Evolutionary conservation across 1,284 basidiomycete genomes (phyloP), one percentile per base, ranked within the genome.

Genomic region (Apiotrichum laibachii): DNA sequence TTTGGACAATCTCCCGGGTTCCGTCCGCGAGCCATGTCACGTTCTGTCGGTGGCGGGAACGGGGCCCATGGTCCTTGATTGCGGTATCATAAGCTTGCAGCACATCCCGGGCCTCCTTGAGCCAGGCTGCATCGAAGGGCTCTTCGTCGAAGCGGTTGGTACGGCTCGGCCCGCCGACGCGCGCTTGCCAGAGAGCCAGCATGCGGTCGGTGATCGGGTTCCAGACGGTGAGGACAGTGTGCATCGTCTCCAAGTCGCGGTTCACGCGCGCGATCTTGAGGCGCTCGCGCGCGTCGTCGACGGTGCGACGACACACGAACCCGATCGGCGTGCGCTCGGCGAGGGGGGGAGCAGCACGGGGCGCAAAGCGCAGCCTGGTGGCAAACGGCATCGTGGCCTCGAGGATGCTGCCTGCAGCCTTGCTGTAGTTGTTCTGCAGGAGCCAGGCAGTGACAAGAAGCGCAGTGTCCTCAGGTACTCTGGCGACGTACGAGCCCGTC

Each of bases 401-500:
- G 35, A 54, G 34, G 9, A 61, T 33, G 1, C 50, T 35, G 9
- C 50, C 33, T 1, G 59, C 55, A 6, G 42, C 48, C 2, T 39
- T 39, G 31, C 12, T 21, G 49, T 59, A 45, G 9, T 45, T 50
- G 10, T 13, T 22, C 18, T 49, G 49, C n/a, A 55, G 18, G 12
- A 55, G 50, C 50, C 54, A 59, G 11, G 58, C 58, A 2, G 52
- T 31, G 7, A 49, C 47, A 2, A 55, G 50, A 1, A 59, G 57
- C 7, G 57, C 57, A 2, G 52, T 43, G 7, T 59, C 47, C 22
- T 59, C 57, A 7, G 57, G 57, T 3, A 55, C 8, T 4, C 39
- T 18, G 35, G 46, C 50, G 1, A 15, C 22, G n/a, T 46, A 59
- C 19, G 35, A 12, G 18, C 57, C 57, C 15, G 49, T 46, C 43